Evolutionary conservation across 257 asterid genomes (phyloP).

Genomic region (Solanum lycopersicoides): DNA sequence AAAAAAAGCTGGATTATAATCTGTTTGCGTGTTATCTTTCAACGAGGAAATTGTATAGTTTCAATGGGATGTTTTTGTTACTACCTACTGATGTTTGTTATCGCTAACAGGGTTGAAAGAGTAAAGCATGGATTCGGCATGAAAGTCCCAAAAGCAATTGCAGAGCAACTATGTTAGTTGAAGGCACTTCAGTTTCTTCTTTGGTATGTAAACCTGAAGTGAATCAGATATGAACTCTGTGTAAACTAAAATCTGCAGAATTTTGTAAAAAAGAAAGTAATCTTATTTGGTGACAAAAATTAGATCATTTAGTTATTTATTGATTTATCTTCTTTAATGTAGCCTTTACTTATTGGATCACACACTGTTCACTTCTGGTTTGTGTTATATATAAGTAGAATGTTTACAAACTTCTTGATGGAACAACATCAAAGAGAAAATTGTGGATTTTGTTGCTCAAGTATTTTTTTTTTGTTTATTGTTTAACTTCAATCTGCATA

Average conservation of each 20-base stretch:
- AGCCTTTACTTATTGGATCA: background rate
- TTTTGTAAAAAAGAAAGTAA: background rate
- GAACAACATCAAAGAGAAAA: background rate
- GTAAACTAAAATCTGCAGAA: background rate
- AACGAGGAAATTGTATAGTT: background rate
- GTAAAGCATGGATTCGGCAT: constrained; percentile 88
- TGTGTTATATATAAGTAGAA: background rate
- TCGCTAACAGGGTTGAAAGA: constrained; percentile 63
- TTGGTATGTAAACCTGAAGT: background rate
- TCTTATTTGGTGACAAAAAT: background rate
- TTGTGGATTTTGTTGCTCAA: background rate
- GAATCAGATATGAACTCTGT: background rate
- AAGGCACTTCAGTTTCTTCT: constrained; percentile 4
- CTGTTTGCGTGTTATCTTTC: background rate
- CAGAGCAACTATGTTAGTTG: constrained; percentile 22
- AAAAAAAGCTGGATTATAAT: background rate
- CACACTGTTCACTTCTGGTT: background rate
- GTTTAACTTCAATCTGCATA: background rate
- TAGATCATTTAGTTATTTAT: background rate
- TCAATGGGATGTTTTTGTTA: background rate
- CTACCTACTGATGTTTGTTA: background rate
- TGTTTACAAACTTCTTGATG: background rate
- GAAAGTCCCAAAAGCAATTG: constrained; percentile 56
- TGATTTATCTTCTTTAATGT: background rate
- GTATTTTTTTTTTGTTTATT: background rate